A percentile compares a stretch with the other conserved stretches of the same genome.
These are phyloP conservation scores for Butyriboletus loyo DNA, from an alignment of 768 basidiomycete species.

Conservation along the genomic window DNA sequence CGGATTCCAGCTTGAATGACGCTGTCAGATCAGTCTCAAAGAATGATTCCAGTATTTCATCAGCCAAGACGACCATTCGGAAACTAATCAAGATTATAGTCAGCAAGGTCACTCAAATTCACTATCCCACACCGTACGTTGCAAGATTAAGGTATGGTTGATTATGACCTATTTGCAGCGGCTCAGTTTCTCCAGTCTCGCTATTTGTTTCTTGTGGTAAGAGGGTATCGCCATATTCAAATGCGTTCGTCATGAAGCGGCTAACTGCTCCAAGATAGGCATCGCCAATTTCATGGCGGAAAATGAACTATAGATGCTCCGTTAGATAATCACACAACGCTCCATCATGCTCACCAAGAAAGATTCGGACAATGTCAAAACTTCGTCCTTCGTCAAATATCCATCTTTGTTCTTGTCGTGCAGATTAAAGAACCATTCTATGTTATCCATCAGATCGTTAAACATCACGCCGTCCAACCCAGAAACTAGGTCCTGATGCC, in stretches of 20 bases:
- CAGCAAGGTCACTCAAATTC: constrained; percentile 4
- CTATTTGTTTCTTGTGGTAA: constrained; percentile 44
- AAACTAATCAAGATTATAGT: constrained; percentile 51
- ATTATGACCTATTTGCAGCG: constrained; percentile 62
- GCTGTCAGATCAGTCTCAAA: constrained; percentile 89
- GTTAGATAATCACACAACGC: neutral
- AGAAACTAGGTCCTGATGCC: constrained; percentile 73
- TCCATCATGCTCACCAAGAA: constrained; percentile 56
- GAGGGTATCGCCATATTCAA: constrained; percentile 97
- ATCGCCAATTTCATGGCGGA: constrained; percentile 95
- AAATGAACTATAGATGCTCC: constrained; percentile 75
- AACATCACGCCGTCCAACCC: constrained; percentile 92
- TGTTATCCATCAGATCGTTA: constrained; percentile 97
- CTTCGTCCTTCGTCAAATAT: constrained; percentile 92
- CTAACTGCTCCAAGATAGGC: constrained; percentile 95
- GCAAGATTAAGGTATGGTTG: constrained; percentile 91
- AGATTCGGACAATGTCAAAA: constrained; percentile 91
- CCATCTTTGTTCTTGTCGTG: constrained; percentile 98
- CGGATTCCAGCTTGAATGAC: constrained; percentile 78
- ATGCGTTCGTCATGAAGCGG: constrained; percentile 96
- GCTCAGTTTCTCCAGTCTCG: constrained; percentile 38
- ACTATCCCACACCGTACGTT: constrained; percentile 47
- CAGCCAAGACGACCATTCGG: constrained; percentile 97
- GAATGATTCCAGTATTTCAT: constrained; percentile 94
- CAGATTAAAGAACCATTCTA: constrained; percentile 97